Base-by-base conservation (phyloP, 805 yeast species). In the Cyberlindnera nakhonratchasimensis region DNA sequence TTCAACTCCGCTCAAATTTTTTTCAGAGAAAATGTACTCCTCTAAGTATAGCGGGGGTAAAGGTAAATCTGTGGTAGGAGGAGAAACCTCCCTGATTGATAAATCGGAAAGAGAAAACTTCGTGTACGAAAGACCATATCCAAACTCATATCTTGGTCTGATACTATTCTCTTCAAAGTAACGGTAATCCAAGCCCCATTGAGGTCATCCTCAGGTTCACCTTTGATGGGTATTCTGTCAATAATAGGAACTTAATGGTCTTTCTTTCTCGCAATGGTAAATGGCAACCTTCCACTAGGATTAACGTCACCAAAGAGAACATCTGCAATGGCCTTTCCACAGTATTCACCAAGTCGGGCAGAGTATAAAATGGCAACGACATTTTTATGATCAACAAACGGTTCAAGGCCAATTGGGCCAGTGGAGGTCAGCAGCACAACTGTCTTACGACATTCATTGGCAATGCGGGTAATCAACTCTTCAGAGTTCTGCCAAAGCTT, bases 261-360 rank as follows among this genome's bases (percentile, higher is more conserved):
- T 37, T 62, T 63, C 46, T 74, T 71, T 52, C 70, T 72, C 11
- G 86, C 82, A 48, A 80, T 70, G 4, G 86, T 77, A 53, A 79
- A 79, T 1, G 86, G 84, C 26, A 80, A 64, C 46, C 73, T 69
- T 5, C 86, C 86, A 28, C 82, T 75, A 8, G 86, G 85, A 46
- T 73, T 74, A n/a, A 64, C 67, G 28, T 75, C 80, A 1, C 86
- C 86, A 58, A 75, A 80, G 16, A 80, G 54, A 0, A 78, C 70
- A 30, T 77, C 80, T 2, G 81, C 76, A 20, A 79, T 58, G 1
- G 83, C 82, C 37, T 69, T 65, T 2, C 85, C 86, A 30, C 70
- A 68, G 54, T 64, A 64, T 41, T 70, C 69, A n/a, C 85, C 84
- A 39, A 76, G 65, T 4, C 82, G 83, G 4, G 80, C 71, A 2